phyloP scores from a whole-genome alignment of 2,329 filamentous ascomycete genomes.

The Pseudocercospora ulei region DNA sequence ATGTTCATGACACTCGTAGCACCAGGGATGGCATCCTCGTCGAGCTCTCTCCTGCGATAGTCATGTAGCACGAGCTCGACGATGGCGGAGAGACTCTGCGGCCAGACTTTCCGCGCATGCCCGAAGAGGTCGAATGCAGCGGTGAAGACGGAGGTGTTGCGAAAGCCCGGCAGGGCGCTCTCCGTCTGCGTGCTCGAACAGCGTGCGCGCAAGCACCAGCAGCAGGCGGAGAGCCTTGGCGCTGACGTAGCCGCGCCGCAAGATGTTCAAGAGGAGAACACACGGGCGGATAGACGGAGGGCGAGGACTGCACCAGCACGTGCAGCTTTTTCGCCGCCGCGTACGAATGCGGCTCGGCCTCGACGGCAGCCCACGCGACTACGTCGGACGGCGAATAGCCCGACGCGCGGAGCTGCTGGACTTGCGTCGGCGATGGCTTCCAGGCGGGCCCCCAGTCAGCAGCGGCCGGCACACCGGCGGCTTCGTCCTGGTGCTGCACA shows the following conservation, averaged over 20 bases:
- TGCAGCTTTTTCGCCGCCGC: constrained; percentile 22
- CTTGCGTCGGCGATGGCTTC: constrained; percentile 11
- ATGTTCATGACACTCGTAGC: constrained; percentile 23
- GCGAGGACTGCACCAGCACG: constrained; percentile 5
- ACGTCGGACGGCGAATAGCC: constrained; percentile 24
- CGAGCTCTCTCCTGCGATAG: constrained; percentile 8
- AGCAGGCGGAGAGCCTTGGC: constrained; percentile 39
- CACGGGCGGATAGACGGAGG: constrained; percentile 33
- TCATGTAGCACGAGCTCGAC: constrained; percentile 20
- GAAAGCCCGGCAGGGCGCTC: constrained; percentile 8
- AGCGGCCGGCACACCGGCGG: constrained; percentile 11
- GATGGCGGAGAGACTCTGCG: constrained; percentile 35
- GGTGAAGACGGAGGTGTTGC: constrained; percentile 28
- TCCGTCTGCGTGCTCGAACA: constrained; percentile 7
- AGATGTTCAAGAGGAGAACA: constrained; percentile 43
- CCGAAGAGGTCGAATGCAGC: constrained; percentile 43
- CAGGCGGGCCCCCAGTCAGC: constrained; percentile 16
- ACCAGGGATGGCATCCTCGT: neutral
- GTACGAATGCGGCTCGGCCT: constrained; percentile 19
- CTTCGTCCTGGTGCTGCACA: constrained; percentile 10
- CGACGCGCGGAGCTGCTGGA: constrained; percentile 14
- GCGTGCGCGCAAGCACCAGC: constrained; percentile 22
- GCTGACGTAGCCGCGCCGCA: constrained; percentile 39
- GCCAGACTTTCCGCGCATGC: constrained; percentile 45
- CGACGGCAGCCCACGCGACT: constrained; percentile 24